Evolutionary conservation across 257 asterid species (phyloP), one percentile per base, ranked within the genome.

Genomic region (Phtheirospermum japonicum): DNA sequence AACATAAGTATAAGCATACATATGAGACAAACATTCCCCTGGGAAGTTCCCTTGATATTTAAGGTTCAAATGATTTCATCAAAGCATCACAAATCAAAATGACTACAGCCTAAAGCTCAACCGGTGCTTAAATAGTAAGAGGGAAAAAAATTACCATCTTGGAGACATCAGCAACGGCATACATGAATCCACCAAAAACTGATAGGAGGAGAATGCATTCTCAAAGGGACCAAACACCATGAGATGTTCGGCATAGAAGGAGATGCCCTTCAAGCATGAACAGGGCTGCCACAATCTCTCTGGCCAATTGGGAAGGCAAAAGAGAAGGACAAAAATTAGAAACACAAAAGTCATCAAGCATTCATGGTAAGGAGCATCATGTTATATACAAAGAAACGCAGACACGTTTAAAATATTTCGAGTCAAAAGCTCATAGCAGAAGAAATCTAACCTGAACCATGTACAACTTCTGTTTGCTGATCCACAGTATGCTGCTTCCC

Each of bases 391-490:
- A 68, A 60, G 42, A 49, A 5, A 65, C 74, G 37, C 46, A 65
- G 55, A 31, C 12, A 62, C 61, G 61, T 30, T n/a, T n/a, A n/a
- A 57, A 64, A 63, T 55, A 63, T 68, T 33, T 49, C 66, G 57
- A 56, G 59, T 54, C 72, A 70, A 76, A 60, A 68, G 83, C 70
- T 80, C 90, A 74, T 78, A 81, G 85, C 87, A 81, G 78, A 75
- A 70, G 68, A 72, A 76, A 80, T 82, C 90, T 80, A 80, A 83
- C 87, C 90, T 80, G 85, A 72, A 77, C 83, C 80, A 74, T 74
- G 48, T 74, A 58, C 53, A 74, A 46, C 78, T 72, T 78, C 52
- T 68, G 66, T 55, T 78, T 68, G 46, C 77, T 72, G 76, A 74
- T 78, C 77, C 65, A 54, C 48, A 72, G 43, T 46, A 81, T 36